Conservation (phyloP, 257 asterid species). For the Solanum bulbocastanum region DNA sequence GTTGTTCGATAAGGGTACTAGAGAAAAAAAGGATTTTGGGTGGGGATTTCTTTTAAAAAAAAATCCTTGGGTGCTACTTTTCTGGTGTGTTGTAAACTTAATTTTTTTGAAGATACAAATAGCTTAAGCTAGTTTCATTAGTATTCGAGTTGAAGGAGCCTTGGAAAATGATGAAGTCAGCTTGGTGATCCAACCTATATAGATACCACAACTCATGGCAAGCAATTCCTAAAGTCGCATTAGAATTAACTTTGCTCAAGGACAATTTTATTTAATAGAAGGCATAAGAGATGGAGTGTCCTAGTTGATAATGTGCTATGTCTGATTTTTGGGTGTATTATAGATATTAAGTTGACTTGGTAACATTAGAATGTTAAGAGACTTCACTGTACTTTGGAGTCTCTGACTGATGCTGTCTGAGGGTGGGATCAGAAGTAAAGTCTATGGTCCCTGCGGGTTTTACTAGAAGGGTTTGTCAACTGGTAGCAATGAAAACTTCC, state of each 20-base stretch:
- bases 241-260: background rate
- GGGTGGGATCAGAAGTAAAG: background rate
- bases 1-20: background rate
- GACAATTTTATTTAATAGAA: background rate
- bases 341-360: background rate
- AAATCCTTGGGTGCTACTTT: background rate
- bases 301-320: background rate
- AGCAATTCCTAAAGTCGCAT: background rate
- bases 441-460: background rate
- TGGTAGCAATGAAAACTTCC: background rate
- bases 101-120: background rate
- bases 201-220: background rate
- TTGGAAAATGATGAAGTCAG: background rate
- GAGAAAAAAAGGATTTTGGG: background rate
- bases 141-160: background rate
- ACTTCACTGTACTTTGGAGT: background rate
- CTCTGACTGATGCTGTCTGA: background rate
- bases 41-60: background rate
- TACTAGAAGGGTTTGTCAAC: background rate
- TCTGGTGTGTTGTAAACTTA: background rate
- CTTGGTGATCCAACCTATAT: background rate
- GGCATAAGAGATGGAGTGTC: background rate
- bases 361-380: background rate
- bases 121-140: background rate
- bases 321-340: background rate